phyloP scores from a whole-genome alignment of 2,329 filamentous ascomycete species.

The Aspergillus sp. region DNA sequence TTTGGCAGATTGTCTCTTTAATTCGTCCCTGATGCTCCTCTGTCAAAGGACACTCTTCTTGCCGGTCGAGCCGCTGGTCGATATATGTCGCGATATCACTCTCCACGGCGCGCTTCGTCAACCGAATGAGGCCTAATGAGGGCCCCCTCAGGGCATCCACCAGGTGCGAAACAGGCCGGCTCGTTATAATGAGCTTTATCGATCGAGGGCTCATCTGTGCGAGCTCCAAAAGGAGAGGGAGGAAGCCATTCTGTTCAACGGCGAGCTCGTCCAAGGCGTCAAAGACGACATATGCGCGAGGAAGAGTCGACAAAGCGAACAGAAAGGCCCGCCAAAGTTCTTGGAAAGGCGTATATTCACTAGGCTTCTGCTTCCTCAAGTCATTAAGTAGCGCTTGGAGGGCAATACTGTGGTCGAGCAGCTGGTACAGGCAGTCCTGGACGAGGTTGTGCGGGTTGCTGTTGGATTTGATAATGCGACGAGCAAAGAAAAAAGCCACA shows the following conservation, averaged over 20 bases:
- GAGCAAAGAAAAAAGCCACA: slow-evolving; percentile 23
- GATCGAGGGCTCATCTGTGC: slow-evolving; percentile 29
- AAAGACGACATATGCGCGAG: slow-evolving; percentile 39
- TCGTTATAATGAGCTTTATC: slow-evolving; percentile 48
- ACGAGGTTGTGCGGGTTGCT: slow-evolving; percentile 13
- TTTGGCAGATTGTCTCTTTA: slow-evolving; percentile 14
- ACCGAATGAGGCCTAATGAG: slow-evolving; percentile 33
- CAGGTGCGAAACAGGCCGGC: slow-evolving; percentile 37
- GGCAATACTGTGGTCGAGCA: slow-evolving; percentile 9
- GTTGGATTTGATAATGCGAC: slow-evolving; percentile 22
- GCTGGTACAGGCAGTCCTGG: slow-evolving; percentile 13
- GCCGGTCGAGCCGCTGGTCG: slow-evolving; percentile 19
- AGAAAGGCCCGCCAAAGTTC: slow-evolving; percentile 5
- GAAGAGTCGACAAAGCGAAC: background rate
- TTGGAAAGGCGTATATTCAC: background rate
- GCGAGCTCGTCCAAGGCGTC: slow-evolving; percentile 54
- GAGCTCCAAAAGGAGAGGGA: slow-evolving; percentile 34
- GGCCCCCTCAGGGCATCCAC: slow-evolving; percentile 31
- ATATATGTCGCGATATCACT: slow-evolving; percentile 45
- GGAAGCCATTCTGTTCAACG: slow-evolving; percentile 35
- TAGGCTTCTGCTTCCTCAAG: background rate
- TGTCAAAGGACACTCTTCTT: background rate
- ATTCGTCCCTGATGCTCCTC: slow-evolving; percentile 25
- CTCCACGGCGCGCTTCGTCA: slow-evolving; percentile 40
- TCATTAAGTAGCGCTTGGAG: slow-evolving; percentile 5